Base-by-base conservation (phyloP, 2,329 filamentous ascomycete genomes). In the Cladosporium sp. region DNA sequence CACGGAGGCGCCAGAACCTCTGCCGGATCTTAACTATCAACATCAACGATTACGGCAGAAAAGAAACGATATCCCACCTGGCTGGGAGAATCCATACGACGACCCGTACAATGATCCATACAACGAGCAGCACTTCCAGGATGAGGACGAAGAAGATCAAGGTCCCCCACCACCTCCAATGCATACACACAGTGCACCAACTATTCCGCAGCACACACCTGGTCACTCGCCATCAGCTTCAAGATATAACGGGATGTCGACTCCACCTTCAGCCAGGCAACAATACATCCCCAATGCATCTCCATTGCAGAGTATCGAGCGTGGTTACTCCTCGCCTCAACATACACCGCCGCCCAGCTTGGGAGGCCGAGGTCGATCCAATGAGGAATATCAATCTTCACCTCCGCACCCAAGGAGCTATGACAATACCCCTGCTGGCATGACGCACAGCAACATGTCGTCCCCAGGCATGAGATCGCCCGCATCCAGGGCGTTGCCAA, bases 111-210 rank as follows among this genome's bases (percentile, higher is more conserved):
- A 39, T 24, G 53, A 35, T 5, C 13, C 52, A 4, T 48, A 32
- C 24, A 25, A 39, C 13, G 56, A 61, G 2, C 47, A 50, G 32
- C 32, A 50, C 2, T 50, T 50, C 34, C 17, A 35, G 19, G 17
- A 50, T n/a, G 62, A 68, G 44, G 55, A 53, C 28, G 60, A 67
- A 22, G 65, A 66, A 8, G 58, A 40, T n/a, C 57, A 64, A 10
- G 56, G 64, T 34, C 70, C 71, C 24, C 71, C 71, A 12, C 69
- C 70, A 22, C 71, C 71, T 32, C 71, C 71, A 15, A 66, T 70
- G 56, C 71, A 75, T 58, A 69, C 67, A 51, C 68, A 68, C 50
- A 72, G 70, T 45, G 66, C 71, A 13, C 69, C 71, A 3, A 62
- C 63, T 15, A 60, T 69, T 24, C 67, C 66, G 19, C 66, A 67